Base-by-base conservation (phyloP, 2,329 filamentous ascomycete species). In the Berkeleyomyces basicola region DNA sequence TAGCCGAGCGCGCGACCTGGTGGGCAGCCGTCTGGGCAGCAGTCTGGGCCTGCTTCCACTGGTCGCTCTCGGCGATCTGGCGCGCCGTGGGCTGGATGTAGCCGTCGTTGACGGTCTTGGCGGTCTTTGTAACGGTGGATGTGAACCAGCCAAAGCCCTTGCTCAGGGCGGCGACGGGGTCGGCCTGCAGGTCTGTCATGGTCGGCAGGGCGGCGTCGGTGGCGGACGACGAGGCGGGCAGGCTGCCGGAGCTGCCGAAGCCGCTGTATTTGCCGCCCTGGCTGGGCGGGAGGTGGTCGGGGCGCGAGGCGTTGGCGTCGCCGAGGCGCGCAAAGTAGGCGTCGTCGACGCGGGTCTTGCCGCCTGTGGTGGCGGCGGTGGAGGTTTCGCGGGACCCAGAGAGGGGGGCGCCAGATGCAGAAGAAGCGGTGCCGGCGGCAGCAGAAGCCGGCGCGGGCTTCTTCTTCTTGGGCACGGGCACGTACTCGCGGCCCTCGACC, bases 111-210 rank as follows among this genome's bases (percentile, higher is more conserved):
- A 96, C 86, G 14, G 83, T 88, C 78, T 95, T 95, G 44, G 91
- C 93, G 67, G 88, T 88, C 78, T 93, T 96, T 36, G 84, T 85
- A 49, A 97, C 90, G 10, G 89, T 90, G 42, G 83, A 87, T 16
- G 90, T 82, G 70, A 97, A 90, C 90, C 93, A 97, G 7, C 92
- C 92, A 69, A 97, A 95, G 0, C 92, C 88, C 74, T 95, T 96
- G 37, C 85, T 90, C 68, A 99, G 74, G 14, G 92, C 90, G 0
- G 83, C 91, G 66, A 97, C 78, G 0, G 93, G 91, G 71, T 99
- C 93, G 71, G 85, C 88, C 73, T 96, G 90, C 70, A 97, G 82
- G 62, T 97, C 92, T 62, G 93, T 86, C n/a, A 93, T 76, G 10
- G 83, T 83, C 0, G 87, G 88, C 36, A 87, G 74, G 0, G 71